A percentile compares a stretch with the other conserved stretches of the same genome.
phyloP scores from a whole-genome alignment of 2,329 filamentous ascomycete species.

The Neophaeococcomyces aloes region DNA sequence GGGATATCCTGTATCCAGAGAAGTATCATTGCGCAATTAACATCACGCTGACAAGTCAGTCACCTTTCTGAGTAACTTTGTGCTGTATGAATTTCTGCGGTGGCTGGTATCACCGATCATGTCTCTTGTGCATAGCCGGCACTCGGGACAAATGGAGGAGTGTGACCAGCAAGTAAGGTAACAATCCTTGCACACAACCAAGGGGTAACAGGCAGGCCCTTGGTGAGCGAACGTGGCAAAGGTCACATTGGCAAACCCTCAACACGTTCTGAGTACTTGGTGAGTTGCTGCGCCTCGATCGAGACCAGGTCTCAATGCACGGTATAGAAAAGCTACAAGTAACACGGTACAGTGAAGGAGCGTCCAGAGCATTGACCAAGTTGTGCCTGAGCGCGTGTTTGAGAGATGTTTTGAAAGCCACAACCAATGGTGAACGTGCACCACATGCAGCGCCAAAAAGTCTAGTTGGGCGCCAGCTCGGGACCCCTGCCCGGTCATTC shows the following conservation, averaged over 20 bases:
- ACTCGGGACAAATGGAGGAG: neutral
- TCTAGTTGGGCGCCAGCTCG: conserved; percentile 6
- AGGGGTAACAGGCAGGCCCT: neutral
- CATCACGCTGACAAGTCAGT: neutral
- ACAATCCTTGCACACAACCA: neutral
- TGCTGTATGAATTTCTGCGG: neutral
- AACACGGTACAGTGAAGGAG: neutral
- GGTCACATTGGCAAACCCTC: neutral
- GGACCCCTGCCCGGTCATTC: conserved; percentile 11
- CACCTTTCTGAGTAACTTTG: neutral
- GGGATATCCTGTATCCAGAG: neutral
- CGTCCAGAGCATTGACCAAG: conserved; percentile 6
- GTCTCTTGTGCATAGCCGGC: neutral
- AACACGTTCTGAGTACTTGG: neutral
- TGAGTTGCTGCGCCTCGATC: neutral
- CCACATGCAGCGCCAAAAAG: neutral
- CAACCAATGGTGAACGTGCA: conserved; percentile 8
- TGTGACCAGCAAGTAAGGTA: neutral
- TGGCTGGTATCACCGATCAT: neutral
- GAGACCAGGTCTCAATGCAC: no score
- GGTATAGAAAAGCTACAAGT: conserved; percentile 4
- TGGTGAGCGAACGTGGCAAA: neutral
- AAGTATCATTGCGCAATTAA: neutral
- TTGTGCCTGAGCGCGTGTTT: conserved; percentile 17
- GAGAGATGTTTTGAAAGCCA: conserved; percentile 19